A percentile compares a stretch with the other conserved stretches of the same genome.
These are phyloP conservation scores for Cercospora janseana DNA, from an alignment of 2,329 filamentous ascomycete genomes.

Conservation along the genomic window DNA sequence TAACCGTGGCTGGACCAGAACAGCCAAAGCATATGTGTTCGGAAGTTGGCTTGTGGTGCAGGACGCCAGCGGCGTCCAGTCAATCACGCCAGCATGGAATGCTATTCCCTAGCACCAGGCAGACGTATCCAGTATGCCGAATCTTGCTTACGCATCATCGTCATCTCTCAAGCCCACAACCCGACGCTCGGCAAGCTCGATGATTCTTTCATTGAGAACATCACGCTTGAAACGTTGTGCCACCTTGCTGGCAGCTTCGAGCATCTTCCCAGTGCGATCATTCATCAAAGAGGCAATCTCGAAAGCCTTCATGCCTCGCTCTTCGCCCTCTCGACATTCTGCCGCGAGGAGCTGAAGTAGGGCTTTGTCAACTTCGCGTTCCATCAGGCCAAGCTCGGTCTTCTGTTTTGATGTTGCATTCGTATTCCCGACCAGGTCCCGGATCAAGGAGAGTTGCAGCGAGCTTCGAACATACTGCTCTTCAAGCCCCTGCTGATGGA, in stretches of 20 bases:
- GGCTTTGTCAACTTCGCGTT: constrained; percentile 85
- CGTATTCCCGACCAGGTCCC: constrained; percentile 70
- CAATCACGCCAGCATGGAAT: neutral
- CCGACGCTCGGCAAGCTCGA: constrained; percentile 73
- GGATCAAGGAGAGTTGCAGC: constrained; percentile 69
- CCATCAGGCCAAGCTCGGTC: constrained; percentile 64
- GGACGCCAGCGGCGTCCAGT: no score
- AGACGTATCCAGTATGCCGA: neutral
- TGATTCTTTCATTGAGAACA: constrained; percentile 86
- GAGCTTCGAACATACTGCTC: constrained; percentile 76
- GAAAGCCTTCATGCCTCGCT: constrained; percentile 88
- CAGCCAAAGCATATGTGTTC: no score
- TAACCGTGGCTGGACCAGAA: no score
- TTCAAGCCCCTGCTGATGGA: constrained; percentile 63
- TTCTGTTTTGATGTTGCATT: constrained; percentile 65
- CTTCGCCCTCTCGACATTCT: constrained; percentile 90
- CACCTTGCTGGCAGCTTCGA: constrained; percentile 86
- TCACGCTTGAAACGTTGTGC: constrained; percentile 78
- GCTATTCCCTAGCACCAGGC: neutral
- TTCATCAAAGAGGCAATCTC: constrained; percentile 85
- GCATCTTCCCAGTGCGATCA: constrained; percentile 81
- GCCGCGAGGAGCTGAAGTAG: constrained; percentile 82
- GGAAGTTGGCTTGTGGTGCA: no score
- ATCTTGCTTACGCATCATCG: constrained; percentile 35
- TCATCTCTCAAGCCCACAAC: constrained; percentile 62